Conservation (phyloP, 345 rosid species). For the Schrenkiella parvula region DNA sequence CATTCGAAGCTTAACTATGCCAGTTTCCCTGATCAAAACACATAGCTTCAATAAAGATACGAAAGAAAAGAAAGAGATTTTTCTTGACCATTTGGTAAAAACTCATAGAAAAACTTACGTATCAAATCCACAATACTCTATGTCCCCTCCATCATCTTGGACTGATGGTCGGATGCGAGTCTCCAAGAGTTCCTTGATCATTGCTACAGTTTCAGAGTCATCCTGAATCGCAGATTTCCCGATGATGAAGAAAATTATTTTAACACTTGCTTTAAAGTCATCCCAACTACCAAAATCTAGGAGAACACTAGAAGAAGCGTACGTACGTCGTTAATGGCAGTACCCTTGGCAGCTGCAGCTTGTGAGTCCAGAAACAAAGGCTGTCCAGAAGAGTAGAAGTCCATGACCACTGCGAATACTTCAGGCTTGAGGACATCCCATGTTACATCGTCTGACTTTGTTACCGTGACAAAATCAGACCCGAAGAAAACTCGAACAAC, state of each 20-base stretch:
- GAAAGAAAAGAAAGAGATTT: background rate
- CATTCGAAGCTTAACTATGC: constrained; percentile 86
- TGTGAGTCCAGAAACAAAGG: constrained; percentile 73
- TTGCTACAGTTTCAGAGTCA: constrained; percentile 95
- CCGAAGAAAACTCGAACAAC: constrained; percentile 80
- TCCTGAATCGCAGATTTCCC: constrained; percentile 43
- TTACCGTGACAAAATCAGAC: constrained; percentile 84
- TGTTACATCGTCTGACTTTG: constrained; percentile 75
- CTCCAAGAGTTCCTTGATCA: constrained; percentile 96
- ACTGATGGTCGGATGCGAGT: constrained; percentile 97
- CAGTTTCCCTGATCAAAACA: constrained; percentile 62
- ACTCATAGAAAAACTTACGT: constrained; percentile 42
- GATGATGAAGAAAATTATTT: background rate
- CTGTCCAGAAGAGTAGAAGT: constrained; percentile 88
- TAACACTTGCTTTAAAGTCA: background rate
- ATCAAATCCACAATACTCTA: constrained; percentile 82
- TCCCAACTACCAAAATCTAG: background rate
- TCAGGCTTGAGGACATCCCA: constrained; percentile 94
- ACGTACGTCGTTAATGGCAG: constrained; percentile 73
- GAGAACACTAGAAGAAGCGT: background rate
- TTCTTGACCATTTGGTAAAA: background rate
- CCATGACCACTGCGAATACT: constrained; percentile 89
- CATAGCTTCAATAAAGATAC: background rate
- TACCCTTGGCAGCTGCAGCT: constrained; percentile 75
- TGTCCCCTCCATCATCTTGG: constrained; percentile 99